These are phyloP conservation scores for Paramyrothecium sp. DNA, from an alignment of 2,329 filamentous ascomycete species.

Conservation along the genomic window DNA sequence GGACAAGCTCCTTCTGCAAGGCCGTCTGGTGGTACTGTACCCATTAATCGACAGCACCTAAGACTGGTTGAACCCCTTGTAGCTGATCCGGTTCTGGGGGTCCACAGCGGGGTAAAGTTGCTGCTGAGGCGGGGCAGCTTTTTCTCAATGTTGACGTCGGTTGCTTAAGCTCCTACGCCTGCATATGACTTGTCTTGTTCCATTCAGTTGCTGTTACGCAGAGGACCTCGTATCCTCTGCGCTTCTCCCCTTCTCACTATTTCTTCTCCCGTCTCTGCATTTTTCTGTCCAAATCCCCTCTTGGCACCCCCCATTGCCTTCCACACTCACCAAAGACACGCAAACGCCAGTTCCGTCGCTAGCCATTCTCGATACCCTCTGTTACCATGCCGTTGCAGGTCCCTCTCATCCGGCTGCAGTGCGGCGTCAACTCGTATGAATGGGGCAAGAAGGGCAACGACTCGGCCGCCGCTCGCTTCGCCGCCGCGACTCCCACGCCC, in stretches of 20 bases:
- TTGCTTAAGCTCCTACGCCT: background rate
- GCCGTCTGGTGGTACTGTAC: too few species aligned
- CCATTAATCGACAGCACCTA: too few species aligned
- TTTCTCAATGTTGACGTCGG: background rate
- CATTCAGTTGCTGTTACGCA: background rate
- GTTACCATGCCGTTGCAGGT: constrained; percentile 58
- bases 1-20: too few species aligned
- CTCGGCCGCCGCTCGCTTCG: constrained; percentile 87
- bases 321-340: background rate
- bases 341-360: background rate
- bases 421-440: constrained; percentile 97
- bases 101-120: constrained; percentile 8
- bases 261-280: background rate
- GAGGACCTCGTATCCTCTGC: background rate
- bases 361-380: background rate
- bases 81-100: background rate
- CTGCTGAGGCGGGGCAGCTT: background rate
- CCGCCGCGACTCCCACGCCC: constrained; percentile 74
- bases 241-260: background rate
- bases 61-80: too few species aligned
- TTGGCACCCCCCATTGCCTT: background rate
- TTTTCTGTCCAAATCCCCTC: background rate
- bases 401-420: constrained; percentile 81
- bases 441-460: constrained; percentile 92
- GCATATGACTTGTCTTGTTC: background rate